Evolutionary conservation across 2,329 filamentous ascomycete genomes (phyloP), one percentile per base, ranked within the genome.

Genomic region (Nothomitra cinnamomea): DNA sequence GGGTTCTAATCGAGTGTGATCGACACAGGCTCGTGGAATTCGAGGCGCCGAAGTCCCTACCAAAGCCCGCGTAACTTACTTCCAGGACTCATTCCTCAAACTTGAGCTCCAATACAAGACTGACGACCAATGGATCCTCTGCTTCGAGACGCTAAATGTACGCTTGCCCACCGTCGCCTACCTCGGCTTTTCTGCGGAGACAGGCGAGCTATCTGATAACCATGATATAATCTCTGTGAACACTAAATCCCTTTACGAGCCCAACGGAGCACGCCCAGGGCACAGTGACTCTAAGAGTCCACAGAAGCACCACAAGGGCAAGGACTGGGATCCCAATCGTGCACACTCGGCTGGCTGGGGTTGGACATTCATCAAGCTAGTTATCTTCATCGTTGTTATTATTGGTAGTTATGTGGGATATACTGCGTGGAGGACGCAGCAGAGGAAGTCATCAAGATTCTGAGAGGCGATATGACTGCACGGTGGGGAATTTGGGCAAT

Each of bases 201-300:
- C 92, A 15, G 92, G 92, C 64, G 90, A 98, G 72, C 79, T 98
- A 59, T 87, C 82, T 69, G 92, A 98, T 71, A 95, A 95, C 75
- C 90, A 95, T 75, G 92, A 98, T 70, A 94, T 98, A 67, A 80
- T 96, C 65, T 84, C 80, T 51, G 78, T 98, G 61, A 75, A 81
- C 58, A 83, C 90, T 55, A 85, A 84, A 73, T 98, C 95, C 68
- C 73, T 98, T 57, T 96, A 96, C 72, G 81, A 77, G 61, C 78
- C 77, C 36, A 70, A n/a, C 8, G 32, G 17, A 12, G 17, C 22
- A 42, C 36, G 38, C 13, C 52, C 63, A 47, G 25, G 54, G 24
- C n/a, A 52, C 49, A 48, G 40, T n/a, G 40, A 49, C 21, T 25
- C 48, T 56, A 64, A 61, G 59, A 67, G 65, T 56, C 60, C 68